Evolutionary conservation across 1,284 basidiomycete genomes (phyloP), one percentile per base, ranked within the genome.

Genomic region (Ustilago trichophora): DNA sequence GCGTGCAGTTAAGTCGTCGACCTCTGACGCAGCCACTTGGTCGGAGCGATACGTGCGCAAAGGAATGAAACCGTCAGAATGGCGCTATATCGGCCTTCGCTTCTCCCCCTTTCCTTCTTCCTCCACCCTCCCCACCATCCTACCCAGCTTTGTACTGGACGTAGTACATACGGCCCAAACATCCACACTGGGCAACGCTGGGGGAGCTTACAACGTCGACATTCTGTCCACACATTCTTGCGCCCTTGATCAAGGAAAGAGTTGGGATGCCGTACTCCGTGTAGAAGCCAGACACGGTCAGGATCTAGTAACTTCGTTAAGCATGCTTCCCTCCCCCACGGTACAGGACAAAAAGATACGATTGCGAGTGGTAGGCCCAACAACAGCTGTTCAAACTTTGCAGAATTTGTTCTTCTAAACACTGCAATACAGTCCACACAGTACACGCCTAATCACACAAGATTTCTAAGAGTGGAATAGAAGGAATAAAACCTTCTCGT

Each of bases 161-260:
- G 37, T 65, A 10, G 37, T 72, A 9, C 48, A 46, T 3, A 49
- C 43, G 6, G 70, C 73, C 0, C 59, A 73, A 16, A 53, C 44
- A 9, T 13, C 43, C 0, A 57, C 60, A 22, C 34, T 72, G 43
- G 75, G 75, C 26, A 18, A 33, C 4, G 42, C 69, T 10, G 71
- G 65, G 10, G 65, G 63, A 3, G 73, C 73, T 4, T 59, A 60
- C 38, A 34, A 45, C 21, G 45, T 75, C 24, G 75, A 77, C 29
- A 25, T 77, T 13, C 64, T 77, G 24, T 60, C 72, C 3, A 49
- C 59, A 4, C 44, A 40, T 11, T 25, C 50, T 11, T 36, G 25
- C 12, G 21, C n/a, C 13, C 13, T 16, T 4, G 42, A 29, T 15
- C 34, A 13, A 3, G 31, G 36, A 1, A 24, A 31, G 19, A 34